phyloP scores from a whole-genome alignment of 2,329 filamentous ascomycete species.

The Phyllosticta citrichinensis region DNA sequence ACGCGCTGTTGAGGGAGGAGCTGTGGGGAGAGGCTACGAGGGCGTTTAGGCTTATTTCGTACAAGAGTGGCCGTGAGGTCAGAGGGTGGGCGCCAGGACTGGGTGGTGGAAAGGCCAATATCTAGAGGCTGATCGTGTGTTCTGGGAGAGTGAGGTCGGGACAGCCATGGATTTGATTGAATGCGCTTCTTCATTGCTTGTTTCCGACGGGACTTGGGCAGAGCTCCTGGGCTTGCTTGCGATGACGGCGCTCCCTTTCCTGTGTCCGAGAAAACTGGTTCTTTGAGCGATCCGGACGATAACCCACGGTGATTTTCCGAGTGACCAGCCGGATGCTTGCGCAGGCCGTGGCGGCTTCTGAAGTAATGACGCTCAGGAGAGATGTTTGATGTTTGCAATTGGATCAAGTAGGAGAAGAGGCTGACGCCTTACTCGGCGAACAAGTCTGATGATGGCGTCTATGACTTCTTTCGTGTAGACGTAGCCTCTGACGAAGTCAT shows the following conservation, averaged over 20 bases:
- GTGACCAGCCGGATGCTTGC: too few relatives aligned
- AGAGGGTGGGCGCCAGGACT: constrained; percentile 20
- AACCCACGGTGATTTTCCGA: too few relatives aligned
- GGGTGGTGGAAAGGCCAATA: constrained; percentile 36
- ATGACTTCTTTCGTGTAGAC: not conserved
- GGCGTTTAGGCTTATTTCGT: constrained; percentile 43
- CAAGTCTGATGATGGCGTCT: not conserved
- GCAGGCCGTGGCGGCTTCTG: too few relatives aligned
- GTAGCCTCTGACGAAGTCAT: not conserved
- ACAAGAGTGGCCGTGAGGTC: constrained; percentile 40
- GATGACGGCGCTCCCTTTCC: too few relatives aligned
- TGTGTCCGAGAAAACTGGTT: too few relatives aligned
- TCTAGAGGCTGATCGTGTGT: constrained; percentile 20
- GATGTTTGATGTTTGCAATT: not conserved
- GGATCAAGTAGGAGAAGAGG: not conserved
- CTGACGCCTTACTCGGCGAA: not conserved
- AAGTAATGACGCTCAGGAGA: too few relatives aligned
- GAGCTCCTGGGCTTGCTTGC: too few relatives aligned
- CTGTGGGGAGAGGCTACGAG: constrained; percentile 44
- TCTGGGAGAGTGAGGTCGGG: not conserved
- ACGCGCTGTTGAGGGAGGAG: constrained; percentile 42
- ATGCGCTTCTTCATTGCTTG: too few relatives aligned
- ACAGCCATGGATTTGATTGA: too few relatives aligned
- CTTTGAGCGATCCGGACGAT: too few relatives aligned
- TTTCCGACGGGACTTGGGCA: too few relatives aligned